Percentiles rank a stretch among this genome's conserved stretches.
phyloP scores from a whole-genome alignment of 2,329 filamentous ascomycete genomes.

The Colletotrichum camelliae region DNA sequence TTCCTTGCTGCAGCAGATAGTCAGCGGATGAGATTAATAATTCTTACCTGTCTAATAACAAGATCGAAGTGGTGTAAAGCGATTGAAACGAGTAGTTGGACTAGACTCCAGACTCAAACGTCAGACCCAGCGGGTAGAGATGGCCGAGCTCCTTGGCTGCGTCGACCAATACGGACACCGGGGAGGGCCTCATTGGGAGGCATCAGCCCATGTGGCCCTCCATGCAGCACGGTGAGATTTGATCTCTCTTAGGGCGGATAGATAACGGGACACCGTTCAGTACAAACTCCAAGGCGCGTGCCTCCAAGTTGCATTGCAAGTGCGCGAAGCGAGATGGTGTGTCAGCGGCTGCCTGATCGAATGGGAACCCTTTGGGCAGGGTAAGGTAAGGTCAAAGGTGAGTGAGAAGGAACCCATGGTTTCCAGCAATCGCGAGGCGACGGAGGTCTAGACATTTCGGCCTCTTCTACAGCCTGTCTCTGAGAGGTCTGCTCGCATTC shows the following conservation, averaged over 20 bases:
- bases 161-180: neutral
- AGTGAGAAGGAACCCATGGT: neutral
- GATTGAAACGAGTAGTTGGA: neutral
- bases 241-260: neutral
- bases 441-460: neutral
- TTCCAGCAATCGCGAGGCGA: neutral
- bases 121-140: neutral
- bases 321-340: constrained; percentile 3
- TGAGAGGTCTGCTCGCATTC: neutral
- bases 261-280: neutral
- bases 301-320: neutral
- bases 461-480: neutral
- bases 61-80: neutral
- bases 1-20: neutral
- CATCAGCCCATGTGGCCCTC: neutral
- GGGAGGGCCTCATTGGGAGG: neutral
- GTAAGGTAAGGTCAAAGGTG: neutral
- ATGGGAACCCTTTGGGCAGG: neutral
- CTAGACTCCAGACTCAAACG: neutral
- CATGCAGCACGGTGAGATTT: neutral
- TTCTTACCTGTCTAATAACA: neutral
- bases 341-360: constrained; percentile 15
- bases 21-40: neutral
- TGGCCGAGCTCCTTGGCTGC: neutral
- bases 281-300: neutral